Evolutionary conservation across 2,329 filamentous ascomycete genomes (phyloP), one percentile per base, ranked within the genome.

Genomic region (Epichloe amarillans): DNA sequence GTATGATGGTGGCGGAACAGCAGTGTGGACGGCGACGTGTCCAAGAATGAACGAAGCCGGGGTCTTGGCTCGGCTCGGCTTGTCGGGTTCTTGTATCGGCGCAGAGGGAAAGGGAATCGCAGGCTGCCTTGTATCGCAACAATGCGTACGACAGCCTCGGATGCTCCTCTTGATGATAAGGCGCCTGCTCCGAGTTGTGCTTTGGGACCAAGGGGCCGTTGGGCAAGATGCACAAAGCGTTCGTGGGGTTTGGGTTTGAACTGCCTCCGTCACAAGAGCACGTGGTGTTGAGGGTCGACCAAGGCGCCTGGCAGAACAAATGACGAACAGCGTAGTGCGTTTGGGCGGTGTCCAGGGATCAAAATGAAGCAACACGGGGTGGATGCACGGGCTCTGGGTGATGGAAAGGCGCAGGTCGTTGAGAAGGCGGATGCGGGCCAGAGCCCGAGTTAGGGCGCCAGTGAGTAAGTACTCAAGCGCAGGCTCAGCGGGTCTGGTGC

Each of bases 191-290:
- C 2, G 17, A 7, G 23, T 26, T 8, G n/a, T 36, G 35, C 11
- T 46, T 26, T 33, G 15, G 17, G 36, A 35, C 11, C 23, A 11
- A 33, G 40, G 39, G 39, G 21, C 21, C n/a, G 37, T 11, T 36
- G 30, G 36, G 33, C 40, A 33, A 35, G 39, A 40, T 21, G 42
- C 23, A 33, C 35, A 45, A 45, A 21, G 41, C 33, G 41, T 50
- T 45, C 41, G 48, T 33, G 50, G 46, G 44, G 38, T 21, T 21
- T 33, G 33, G 39, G 21, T 47, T 35, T 21, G 36, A 35, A 26
- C 38, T 19, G 41, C 8, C 46, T 46, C 41, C 47, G 41, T 52
- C 50, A 41, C 50, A 49, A 37, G 46, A 45, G 46, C 50, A 42
- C 30, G 46, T 38, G 47, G 30, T 36, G 42, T 42, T 41, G 41